phyloP scores from a whole-genome alignment of 352 stramenopile species.

The Hyphochytrium catenoides region DNA sequence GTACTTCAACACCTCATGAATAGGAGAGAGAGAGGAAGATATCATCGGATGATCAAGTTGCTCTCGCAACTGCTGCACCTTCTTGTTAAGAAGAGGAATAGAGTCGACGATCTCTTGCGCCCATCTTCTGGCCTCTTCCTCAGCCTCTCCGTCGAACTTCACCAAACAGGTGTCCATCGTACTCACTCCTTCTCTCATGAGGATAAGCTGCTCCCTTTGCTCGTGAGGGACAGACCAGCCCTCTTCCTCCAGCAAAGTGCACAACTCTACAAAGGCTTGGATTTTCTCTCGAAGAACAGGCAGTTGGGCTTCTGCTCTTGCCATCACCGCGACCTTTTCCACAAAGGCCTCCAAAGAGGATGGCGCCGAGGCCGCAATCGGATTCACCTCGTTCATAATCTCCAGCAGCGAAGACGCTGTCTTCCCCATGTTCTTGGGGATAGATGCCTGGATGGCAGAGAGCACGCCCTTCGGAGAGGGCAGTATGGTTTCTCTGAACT shows the following conservation, averaged over 20 bases:
- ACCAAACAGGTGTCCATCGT: slow-evolving; percentile 64
- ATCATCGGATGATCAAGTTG: slow-evolving; percentile 55
- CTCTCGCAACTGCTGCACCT: slow-evolving; percentile 36
- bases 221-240: slow-evolving; percentile 69
- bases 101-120: slow-evolving; percentile 66
- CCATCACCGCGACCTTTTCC: slow-evolving; percentile 65
- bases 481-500: slow-evolving; percentile 60
- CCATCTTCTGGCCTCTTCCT: slow-evolving; percentile 72
- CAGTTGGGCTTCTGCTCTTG: slow-evolving; percentile 26
- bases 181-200: slow-evolving; percentile 75
- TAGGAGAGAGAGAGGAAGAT: slow-evolving; percentile 35
- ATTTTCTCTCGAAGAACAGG: slow-evolving; percentile 38
- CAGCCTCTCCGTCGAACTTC: slow-evolving; percentile 63
- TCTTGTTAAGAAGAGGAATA: slow-evolving; percentile 39
- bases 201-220: slow-evolving; percentile 72
- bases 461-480: slow-evolving; percentile 68
- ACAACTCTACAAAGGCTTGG: slow-evolving; percentile 54
- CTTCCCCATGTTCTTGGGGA: slow-evolving; percentile 73
- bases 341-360: slow-evolving; percentile 47
- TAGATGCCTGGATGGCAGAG: slow-evolving; percentile 32
- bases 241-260: slow-evolving; percentile 69
- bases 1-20: slow-evolving; percentile 41
- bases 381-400: slow-evolving; percentile 51
- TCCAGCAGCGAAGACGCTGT: slow-evolving; percentile 44
- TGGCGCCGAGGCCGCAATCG: slow-evolving; percentile 38